Base-by-base conservation (phyloP, 768 basidiomycete species). In the Pleurotus tuoliensis region DNA sequence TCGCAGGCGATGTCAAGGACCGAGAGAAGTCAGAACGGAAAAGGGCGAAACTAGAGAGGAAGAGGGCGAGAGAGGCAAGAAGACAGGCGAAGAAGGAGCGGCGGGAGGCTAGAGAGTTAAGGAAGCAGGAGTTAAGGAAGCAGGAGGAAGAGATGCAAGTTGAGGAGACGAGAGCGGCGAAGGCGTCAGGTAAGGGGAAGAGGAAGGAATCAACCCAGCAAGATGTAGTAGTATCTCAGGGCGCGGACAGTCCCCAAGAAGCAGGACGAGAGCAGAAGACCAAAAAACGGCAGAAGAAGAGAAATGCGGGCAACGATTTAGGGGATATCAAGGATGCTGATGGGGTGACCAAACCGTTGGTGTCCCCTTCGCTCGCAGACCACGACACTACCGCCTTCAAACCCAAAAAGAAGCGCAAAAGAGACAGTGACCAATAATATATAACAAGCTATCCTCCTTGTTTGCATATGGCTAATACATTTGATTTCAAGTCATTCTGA, bases 151-250 rank as follows among this genome's bases (percentile, higher is more conserved):
- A 38, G 39, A 40, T 34, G 57, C 37, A 41, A 41, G 20, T 20
- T 38, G 38, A n/a, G 45, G 39, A 39, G 39, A 34, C 44, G 46
- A 60, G 41, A 40, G 15, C 13, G 47, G 22, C 18, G 51, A 53
- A 56, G 56, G 59, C 74, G 46, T 22, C 7, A 56, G 30, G n/a
- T 30, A 41, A 5, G 30, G 25, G 20, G 46, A 46, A 20, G 55
- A 27, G 25, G 37, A 37, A 3, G 47, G 49, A 50, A 22, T 16
- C 41, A 44, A 22, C 41, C 12, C 41, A n/a, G 30, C 30, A 34
- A 34, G 2, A 34, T 34, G 8, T 9, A 9, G 8, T 34, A 8
- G 2, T 11, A 34, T 34, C 8, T 34, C 30, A 34, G 1, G 30
- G 11, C 30, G 30, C 30, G 9, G 11, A 34, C 30, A 2, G 30